phyloP scores from a whole-genome alignment of 2,329 filamentous ascomycete genomes.

The Fusarium sp. region DNA sequence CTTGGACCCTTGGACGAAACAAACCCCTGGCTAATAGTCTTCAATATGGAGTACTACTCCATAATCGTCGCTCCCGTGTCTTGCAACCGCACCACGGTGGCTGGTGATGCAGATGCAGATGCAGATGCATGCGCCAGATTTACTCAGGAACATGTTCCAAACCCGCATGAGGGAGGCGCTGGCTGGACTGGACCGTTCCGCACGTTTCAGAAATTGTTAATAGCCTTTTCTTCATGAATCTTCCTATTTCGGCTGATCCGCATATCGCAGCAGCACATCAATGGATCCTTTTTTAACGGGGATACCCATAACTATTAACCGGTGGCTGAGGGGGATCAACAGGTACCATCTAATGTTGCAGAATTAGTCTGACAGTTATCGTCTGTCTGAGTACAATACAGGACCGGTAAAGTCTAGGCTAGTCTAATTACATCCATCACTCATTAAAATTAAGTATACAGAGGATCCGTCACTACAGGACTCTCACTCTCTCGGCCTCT shows the following conservation, averaged over 20 bases:
- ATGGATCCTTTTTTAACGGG: neutral
- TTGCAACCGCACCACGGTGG: neutral
- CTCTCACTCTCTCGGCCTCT: slow-evolving; percentile 20
- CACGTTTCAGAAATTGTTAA: slow-evolving; percentile 22
- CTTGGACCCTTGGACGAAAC: neutral
- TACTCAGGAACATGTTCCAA: slow-evolving; percentile 32
- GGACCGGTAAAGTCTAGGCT: neutral
- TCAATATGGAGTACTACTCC: neutral
- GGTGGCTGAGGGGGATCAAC: slow-evolving; percentile 38
- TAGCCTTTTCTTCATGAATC: slow-evolving; percentile 7
- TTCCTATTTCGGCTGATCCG: slow-evolving; percentile 20
- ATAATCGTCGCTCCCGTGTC: neutral
- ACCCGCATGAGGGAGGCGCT: slow-evolving; percentile 5
- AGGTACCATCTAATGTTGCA: slow-evolving; percentile 31
- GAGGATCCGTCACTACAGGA: slow-evolving; percentile 17
- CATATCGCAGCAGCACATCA: slow-evolving; percentile 1
- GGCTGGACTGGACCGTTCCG: slow-evolving; percentile 30
- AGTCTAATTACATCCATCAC: neutral
- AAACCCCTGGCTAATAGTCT: neutral
- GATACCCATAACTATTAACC: slow-evolving; percentile 1
- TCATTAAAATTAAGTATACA: slow-evolving; percentile 17
- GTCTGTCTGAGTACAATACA: neutral
- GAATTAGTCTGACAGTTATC: slow-evolving; percentile 1
- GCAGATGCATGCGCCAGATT: slow-evolving; percentile 3
- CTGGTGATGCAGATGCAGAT: slow-evolving; percentile 3